Conservation (phyloP, 148 eudicot species). For the Amaranthus hypochondriacus region DNA sequence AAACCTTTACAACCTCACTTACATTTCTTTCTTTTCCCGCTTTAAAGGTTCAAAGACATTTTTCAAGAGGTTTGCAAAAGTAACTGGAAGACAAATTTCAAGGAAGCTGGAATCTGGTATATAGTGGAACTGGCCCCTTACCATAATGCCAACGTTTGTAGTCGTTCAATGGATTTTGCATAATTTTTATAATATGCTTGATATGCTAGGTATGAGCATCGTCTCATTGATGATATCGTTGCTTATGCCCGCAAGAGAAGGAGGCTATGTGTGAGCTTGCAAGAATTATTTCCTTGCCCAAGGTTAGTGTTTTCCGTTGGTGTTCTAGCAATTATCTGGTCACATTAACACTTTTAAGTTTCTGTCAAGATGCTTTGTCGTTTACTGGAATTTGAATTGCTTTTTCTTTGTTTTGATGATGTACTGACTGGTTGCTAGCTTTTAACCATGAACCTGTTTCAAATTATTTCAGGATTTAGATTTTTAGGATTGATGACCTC, state of each 20-base stretch:
- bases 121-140: conserved; percentile 16
- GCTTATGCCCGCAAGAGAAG: conserved; percentile 95
- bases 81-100: conserved; percentile 71
- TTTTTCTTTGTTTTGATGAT: not conserved
- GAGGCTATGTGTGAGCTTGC: conserved; percentile 98
- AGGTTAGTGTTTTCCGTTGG: conserved; percentile 35
- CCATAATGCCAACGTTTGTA: not conserved
- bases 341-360: not conserved
- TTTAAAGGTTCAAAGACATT: conserved; percentile 79
- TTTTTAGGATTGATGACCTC: conserved; percentile 90
- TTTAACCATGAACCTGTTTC: conserved; percentile 7
- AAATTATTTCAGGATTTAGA: conserved; percentile 58
- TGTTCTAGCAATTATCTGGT: not conserved
- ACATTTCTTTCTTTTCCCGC: not conserved
- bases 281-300: conserved; percentile 93
- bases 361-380: not conserved
- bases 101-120: conserved; percentile 85
- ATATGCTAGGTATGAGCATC: conserved; percentile 83
- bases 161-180: not conserved
- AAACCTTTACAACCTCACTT: no score
- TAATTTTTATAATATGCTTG: not conserved
- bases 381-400: not conserved
- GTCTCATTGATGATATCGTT: conserved; percentile 97
- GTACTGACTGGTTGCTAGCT: not conserved
- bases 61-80: conserved; percentile 86